Evolutionary conservation across 1,139 yeast species (phyloP), one percentile per base, ranked within the genome.

Genomic region (Blastobotrys ciferrii): DNA sequence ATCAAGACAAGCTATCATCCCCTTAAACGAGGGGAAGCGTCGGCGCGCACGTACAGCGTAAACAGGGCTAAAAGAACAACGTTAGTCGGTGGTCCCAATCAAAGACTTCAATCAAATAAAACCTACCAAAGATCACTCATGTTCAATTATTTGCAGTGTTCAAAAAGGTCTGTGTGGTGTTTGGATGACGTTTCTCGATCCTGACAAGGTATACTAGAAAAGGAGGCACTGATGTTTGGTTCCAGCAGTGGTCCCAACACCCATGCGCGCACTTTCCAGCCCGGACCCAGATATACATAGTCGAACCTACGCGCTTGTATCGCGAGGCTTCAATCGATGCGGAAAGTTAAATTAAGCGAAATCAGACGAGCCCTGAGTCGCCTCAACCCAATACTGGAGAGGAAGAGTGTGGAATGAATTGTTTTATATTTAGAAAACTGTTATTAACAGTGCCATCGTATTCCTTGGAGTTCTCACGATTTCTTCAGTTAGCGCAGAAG

Each of bases 41-140:
- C 40, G 39, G 49, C 23, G 44, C 40, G 32, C n/a, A 63, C 74
- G 32, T 71, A 71, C 75, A 67, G 88, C 87, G 68, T 82, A 82
- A 72, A 82, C 87, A 65, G 88, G 88, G 70, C 87, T 81, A 50
- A 14, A 46, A 42, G 18, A 43, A 28, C 38, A 30, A 15, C 42
- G 39, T 30, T 47, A 17, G 35, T 28, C n/a, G n/a, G n/a, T n/a
- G n/a, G n/a, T n/a, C n/a, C n/a, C n/a, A 43, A 38, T 15, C 28
- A 31, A 32, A 31, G 13, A 33, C 35, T 42, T 7, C 31, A 17
- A 32, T n/a, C 25, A 13, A 15, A 37, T 35, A 32, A 33, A 36
- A 62, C 66, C 43, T 60, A 66, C 70, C 71, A 67, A 61, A 67
- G 70, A 55, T 67, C 70, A 58, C 68, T 61, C 70, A 64, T 66